Percentiles rank a stretch among this genome's conserved stretches.
Evolutionary conservation across 2,329 filamentous ascomycete species (phyloP).

Genomic region (Calycina herbarum): DNA sequence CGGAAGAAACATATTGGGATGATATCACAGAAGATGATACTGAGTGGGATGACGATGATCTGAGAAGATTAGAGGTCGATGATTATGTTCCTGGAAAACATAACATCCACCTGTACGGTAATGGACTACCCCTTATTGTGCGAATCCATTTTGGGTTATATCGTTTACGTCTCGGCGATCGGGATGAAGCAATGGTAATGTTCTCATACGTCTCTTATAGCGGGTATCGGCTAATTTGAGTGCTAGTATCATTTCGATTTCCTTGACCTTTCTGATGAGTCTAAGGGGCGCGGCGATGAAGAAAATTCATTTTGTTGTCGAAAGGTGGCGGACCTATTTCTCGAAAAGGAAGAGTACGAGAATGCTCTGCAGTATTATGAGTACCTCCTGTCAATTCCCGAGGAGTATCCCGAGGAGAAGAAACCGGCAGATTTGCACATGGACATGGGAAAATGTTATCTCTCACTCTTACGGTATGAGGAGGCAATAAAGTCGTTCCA

Average conservation of each 20-base stretch:
- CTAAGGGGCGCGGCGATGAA: slow-evolving; percentile 51
- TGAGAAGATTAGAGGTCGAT: slow-evolving; percentile 62
- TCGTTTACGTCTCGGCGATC: slow-evolving; percentile 66
- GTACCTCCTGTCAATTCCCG: slow-evolving; percentile 50
- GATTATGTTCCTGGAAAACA: slow-evolving; percentile 59
- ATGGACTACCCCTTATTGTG: slow-evolving; percentile 75
- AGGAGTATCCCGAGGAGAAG: slow-evolving; percentile 49
- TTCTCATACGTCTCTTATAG: background rate
- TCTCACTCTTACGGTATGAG: slow-evolving; percentile 59
- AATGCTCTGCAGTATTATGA: slow-evolving; percentile 61
- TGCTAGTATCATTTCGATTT: slow-evolving; percentile 64
- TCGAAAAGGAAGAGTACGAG: slow-evolving; percentile 48
- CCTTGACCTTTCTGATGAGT: slow-evolving; percentile 61
- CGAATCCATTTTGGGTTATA: slow-evolving; percentile 82
- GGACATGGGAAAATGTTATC: slow-evolving; percentile 63
- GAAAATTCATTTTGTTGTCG: slow-evolving; percentile 79
- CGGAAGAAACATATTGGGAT: slow-evolving; percentile 77
- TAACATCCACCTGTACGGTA: slow-evolving; percentile 63
- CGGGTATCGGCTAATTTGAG: slow-evolving; percentile 15
- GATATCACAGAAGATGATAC: slow-evolving; percentile 70
- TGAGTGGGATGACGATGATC: slow-evolving; percentile 80
- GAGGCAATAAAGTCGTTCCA: slow-evolving; percentile 79
- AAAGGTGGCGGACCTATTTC: slow-evolving; percentile 63
- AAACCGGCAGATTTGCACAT: slow-evolving; percentile 46
- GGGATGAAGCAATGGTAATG: slow-evolving; percentile 73